These are phyloP conservation scores for Auricularia cornea DNA, from an alignment of 768 basidiomycete genomes.

Conservation along the genomic window DNA sequence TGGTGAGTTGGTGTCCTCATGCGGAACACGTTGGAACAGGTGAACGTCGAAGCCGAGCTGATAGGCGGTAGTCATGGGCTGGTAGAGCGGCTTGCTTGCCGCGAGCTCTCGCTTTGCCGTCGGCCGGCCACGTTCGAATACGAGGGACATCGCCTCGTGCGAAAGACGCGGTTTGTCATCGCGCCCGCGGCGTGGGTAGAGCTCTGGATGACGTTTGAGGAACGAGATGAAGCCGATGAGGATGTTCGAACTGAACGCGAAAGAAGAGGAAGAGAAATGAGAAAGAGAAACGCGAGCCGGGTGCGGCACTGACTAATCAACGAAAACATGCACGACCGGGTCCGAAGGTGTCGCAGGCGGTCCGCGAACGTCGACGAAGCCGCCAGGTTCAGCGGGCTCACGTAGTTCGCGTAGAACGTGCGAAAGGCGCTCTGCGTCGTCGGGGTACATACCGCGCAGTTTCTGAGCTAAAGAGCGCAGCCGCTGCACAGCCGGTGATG, in stretches of 20 bases:
- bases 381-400: not conserved
- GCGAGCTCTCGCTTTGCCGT: constrained; percentile 69
- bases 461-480: constrained; percentile 49
- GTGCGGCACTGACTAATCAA: constrained; percentile 34
- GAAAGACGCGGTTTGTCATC: constrained; percentile 42
- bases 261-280: no score
- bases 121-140: constrained; percentile 75
- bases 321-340: constrained; percentile 32
- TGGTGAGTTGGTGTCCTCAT: constrained; percentile 22
- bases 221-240: constrained; percentile 73
- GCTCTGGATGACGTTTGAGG: constrained; percentile 47
- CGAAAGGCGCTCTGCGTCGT: constrained; percentile 30
- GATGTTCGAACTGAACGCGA: constrained; percentile 66
- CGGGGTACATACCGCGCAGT: constrained; percentile 47
- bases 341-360: constrained; percentile 11
- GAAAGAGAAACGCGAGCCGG: not conserved
- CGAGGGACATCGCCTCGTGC: constrained; percentile 66
- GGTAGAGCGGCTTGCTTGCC: constrained; percentile 76
- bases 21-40: constrained; percentile 63
- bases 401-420: constrained; percentile 20
- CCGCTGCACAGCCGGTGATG: constrained; percentile 41
- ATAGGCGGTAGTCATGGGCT: constrained; percentile 65
- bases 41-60: constrained; percentile 68
- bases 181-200: constrained; percentile 27
- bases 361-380: not conserved